phyloP scores from a whole-genome alignment of 2,329 filamentous ascomycete genomes.

The Colletotrichum somersetense region DNA sequence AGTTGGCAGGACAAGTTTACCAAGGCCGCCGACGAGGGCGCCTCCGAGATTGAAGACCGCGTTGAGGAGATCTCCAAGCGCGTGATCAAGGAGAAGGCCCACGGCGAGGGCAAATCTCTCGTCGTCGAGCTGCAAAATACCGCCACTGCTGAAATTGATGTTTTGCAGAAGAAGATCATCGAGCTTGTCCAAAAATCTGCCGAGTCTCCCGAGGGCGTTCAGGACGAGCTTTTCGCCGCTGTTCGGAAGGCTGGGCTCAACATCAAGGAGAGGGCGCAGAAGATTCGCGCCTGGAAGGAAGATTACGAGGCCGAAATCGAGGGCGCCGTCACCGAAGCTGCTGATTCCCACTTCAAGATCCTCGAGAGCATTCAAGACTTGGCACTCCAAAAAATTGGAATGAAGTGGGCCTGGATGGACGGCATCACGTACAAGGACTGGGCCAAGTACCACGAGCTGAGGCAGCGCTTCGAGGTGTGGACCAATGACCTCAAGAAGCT shows the following conservation, averaged over 20 bases:
- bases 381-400: slow-evolving; percentile 90
- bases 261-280: slow-evolving; percentile 83
- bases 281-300: slow-evolving; percentile 81
- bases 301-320: slow-evolving; percentile 78
- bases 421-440: slow-evolving; percentile 97
- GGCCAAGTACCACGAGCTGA: slow-evolving; percentile 92
- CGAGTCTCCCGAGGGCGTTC: slow-evolving; percentile 55
- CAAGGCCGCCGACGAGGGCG: slow-evolving; percentile 85
- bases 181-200: slow-evolving; percentile 69
- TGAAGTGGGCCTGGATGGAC: slow-evolving; percentile 96
- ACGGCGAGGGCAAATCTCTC: slow-evolving; percentile 74
- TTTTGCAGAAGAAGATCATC: slow-evolving; percentile 76
- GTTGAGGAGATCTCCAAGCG: slow-evolving; percentile 69
- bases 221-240: slow-evolving; percentile 58
- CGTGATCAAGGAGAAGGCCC: slow-evolving; percentile 73
- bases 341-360: slow-evolving; percentile 85
- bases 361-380: slow-evolving; percentile 86
- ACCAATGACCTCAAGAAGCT: slow-evolving; percentile 83
- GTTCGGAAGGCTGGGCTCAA: slow-evolving; percentile 77
- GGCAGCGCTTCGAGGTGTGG: slow-evolving; percentile 86
- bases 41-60: slow-evolving; percentile 77
- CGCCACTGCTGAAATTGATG: slow-evolving; percentile 71
- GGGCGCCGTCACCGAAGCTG: slow-evolving; percentile 75
- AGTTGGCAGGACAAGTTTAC: slow-evolving; percentile 92
- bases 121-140: slow-evolving; percentile 77